Evolutionary conservation across 2,329 filamentous ascomycete genomes (phyloP), one percentile per base, ranked within the genome.

Genomic region (Colletotrichum sp.): DNA sequence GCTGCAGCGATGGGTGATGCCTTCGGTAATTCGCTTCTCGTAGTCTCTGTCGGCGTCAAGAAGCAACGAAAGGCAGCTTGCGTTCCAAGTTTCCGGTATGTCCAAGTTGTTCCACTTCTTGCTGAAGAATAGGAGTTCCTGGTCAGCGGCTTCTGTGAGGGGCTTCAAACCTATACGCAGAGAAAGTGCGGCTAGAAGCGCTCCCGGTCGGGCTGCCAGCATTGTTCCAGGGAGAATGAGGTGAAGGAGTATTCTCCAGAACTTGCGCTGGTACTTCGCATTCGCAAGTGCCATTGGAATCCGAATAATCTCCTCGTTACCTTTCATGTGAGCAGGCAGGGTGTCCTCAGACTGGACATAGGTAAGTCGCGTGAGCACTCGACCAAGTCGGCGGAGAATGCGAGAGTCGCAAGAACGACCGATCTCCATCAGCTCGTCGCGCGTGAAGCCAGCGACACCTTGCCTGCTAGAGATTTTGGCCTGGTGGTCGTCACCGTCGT

Each of bases 181-280:
- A 43, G 85, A 84, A 5, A 90, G 82, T 0, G 88, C 87, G 0
- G 88, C 88, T 6, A 90, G 81, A 13, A 90, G 77, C 0, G 87
- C 86, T 0, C 87, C 86, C 0, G 87, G 85, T 4, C 88, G 87
- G 3, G 83, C 78, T 0, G 84, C 82, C 13, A 90, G 78, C 82
- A 85, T 86, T 0, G 88, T 90, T 0, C 88, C 88, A 0, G 88
- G 87, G 5, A 89, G 80, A 5, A 90, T 84, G 4, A 85, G 76
- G 66, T 90, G 88, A 1, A 90, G 81, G 6, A 90, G 80, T 2
- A 89, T 79, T 78, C 85, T 86, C 87, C 88, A 90, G 77, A 90
- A 89, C 69, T 81, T 80, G 36, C 82, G 78, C 2, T 80, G 74
- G 64, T 88, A 77, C 58, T 85, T 78, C 3, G 81, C 32, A 5